Percentiles rank a stretch among this genome's conserved stretches.
phyloP scores from a whole-genome alignment of 768 basidiomycete species.

The Melanogaster broomeanus region DNA sequence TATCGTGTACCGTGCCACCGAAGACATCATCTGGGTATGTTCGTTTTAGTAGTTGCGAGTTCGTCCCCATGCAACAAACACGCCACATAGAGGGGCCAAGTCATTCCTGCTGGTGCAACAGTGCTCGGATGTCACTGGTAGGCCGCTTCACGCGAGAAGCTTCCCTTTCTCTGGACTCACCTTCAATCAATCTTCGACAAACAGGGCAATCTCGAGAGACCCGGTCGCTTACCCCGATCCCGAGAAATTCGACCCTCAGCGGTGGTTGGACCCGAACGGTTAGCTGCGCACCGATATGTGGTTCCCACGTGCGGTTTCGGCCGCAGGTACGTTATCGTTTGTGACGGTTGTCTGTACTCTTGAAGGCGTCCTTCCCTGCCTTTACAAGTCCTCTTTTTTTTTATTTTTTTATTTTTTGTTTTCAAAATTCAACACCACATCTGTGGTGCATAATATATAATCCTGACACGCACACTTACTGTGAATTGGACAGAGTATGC shows the following conservation, averaged over 20 bases:
- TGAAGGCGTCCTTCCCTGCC: no score
- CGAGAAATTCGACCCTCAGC: conserved; percentile 51
- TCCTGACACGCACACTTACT: background rate
- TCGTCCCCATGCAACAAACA: conserved; percentile 30
- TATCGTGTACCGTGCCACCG: conserved; percentile 61
- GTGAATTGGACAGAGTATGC: conserved; percentile 43
- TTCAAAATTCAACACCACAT: no score
- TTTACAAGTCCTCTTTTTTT: no score
- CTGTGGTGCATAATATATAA: no score
- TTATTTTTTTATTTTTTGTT: background rate
- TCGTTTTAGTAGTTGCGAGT: background rate
- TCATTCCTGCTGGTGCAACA: conserved; percentile 25
- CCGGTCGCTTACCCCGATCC: conserved; percentile 50
- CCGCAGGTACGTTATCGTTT: conserved; percentile 23
- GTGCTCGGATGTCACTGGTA: conserved; percentile 25
- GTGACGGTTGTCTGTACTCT: background rate
- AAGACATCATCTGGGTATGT: conserved; percentile 62
- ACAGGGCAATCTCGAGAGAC: conserved; percentile 52
- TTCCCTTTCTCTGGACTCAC: no score
- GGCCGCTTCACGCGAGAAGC: background rate
- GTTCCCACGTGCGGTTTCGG: conserved; percentile 54
- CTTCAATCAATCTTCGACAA: no score
- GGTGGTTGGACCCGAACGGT: conserved; percentile 48
- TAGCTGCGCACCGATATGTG: conserved; percentile 46
- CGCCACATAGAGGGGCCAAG: conserved; percentile 14